A percentile compares a stretch with the other conserved stretches of the same genome.
These are phyloP conservation scores for Cytospora piceae DNA, from an alignment of 2,329 filamentous ascomycete genomes.

Conservation along the genomic window DNA sequence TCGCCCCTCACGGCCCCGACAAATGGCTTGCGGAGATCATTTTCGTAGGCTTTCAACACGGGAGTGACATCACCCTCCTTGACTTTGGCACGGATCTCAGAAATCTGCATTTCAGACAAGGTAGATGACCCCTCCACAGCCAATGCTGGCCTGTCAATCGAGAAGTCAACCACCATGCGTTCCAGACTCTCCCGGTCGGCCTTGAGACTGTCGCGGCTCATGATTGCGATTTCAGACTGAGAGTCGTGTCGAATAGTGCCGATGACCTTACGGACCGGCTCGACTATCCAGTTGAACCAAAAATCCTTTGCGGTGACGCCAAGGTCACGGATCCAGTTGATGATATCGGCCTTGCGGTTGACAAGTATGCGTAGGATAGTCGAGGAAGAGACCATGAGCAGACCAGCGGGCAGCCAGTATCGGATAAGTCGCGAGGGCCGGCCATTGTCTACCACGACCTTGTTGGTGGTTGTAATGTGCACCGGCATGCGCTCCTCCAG, in stretches of 20 bases:
- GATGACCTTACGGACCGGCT: constrained; percentile 80
- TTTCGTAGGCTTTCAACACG: constrained; percentile 88
- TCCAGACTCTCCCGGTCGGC: constrained; percentile 91
- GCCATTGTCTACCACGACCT: constrained; percentile 67
- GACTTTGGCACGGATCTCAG: constrained; percentile 76
- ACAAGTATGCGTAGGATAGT: constrained; percentile 81
- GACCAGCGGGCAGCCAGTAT: constrained; percentile 82
- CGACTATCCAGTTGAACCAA: constrained; percentile 94
- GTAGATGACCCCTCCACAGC: constrained; percentile 55
- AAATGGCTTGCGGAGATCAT: constrained; percentile 81
- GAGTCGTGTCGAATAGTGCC: constrained; percentile 92
- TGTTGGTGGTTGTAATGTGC: constrained; percentile 62
- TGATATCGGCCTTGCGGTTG: constrained; percentile 74
- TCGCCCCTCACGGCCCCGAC: constrained; percentile 83
- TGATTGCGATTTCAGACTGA: constrained; percentile 91
- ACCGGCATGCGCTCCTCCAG: constrained; percentile 70
- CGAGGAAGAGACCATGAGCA: constrained; percentile 78
- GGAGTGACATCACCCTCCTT: constrained; percentile 91
- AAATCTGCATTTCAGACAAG: constrained; percentile 67
- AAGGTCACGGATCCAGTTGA: constrained; percentile 78
- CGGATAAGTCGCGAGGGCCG: constrained; percentile 75
- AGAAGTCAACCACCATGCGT: constrained; percentile 98
- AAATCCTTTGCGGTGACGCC: constrained; percentile 84
- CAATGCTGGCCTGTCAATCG: constrained; percentile 75
- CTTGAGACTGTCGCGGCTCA: constrained; percentile 89